Percentiles rank a stretch among this genome's conserved stretches.
These are phyloP conservation scores for Amylostereum areolatum DNA, from an alignment of 1,284 basidiomycete genomes.

Conservation along the genomic window DNA sequence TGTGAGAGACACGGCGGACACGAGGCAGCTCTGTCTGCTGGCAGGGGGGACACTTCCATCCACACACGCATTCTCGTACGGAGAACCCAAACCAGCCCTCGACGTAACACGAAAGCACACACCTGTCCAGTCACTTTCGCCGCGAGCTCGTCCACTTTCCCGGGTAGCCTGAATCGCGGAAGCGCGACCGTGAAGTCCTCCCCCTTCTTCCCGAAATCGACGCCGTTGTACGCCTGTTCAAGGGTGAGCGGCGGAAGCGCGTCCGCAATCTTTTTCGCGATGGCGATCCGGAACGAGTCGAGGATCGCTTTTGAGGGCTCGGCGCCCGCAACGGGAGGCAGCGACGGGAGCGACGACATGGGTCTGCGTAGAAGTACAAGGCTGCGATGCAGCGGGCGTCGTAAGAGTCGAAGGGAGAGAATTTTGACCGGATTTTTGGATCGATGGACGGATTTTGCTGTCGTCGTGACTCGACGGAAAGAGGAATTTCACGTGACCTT, in stretches of 20 bases:
- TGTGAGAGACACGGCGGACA: not conserved
- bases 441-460: no score
- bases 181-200: conserved; percentile 91
- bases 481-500: no score
- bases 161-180: conserved; percentile 84
- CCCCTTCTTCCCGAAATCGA: conserved; percentile 89
- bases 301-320: conserved; percentile 70
- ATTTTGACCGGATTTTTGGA: no score
- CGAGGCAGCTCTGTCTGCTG: not conserved
- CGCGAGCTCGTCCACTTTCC: conserved; percentile 78
- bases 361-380: no score
- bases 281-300: conserved; percentile 82
- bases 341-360: conserved; percentile 35
- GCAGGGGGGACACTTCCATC: no score
- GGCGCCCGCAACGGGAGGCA: conserved; percentile 58
- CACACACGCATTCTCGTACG: no score
- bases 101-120: conserved; percentile 22
- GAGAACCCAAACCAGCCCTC: no score
- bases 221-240: conserved; percentile 76
- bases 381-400: no score
- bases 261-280: conserved; percentile 73
- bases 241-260: conserved; percentile 63
- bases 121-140: conserved; percentile 72
- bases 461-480: no score
- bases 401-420: no score